Conservation (phyloP, 2,329 filamentous ascomycete genomes). For the Xenoacremonium recifei region DNA sequence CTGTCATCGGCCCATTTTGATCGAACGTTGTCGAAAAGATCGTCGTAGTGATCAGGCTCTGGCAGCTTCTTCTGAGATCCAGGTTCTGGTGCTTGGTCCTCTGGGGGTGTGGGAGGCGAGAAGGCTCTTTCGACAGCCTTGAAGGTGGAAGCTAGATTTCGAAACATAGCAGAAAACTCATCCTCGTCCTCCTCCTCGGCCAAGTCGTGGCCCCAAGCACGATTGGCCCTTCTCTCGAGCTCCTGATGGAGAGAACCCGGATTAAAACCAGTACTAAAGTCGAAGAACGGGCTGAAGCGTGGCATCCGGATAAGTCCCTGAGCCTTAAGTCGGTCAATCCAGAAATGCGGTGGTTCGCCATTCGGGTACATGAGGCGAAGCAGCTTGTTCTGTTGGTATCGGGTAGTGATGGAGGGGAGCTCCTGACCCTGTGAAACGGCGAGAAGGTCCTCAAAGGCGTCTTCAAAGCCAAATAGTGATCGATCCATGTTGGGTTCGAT, state of each 20-base stretch:
- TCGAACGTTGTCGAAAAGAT: slow-evolving; percentile 38
- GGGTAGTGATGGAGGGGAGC: slow-evolving; percentile 38
- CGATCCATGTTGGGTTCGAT: slow-evolving; percentile 35
- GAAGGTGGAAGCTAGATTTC: not conserved
- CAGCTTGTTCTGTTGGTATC: slow-evolving; percentile 35
- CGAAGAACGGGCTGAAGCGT: slow-evolving; percentile 14
- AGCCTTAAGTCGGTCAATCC: slow-evolving; percentile 37
- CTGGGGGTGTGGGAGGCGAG: too few species aligned
- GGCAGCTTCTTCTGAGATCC: slow-evolving; percentile 5
- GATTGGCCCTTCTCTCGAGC: slow-evolving; percentile 26
- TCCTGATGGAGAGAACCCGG: slow-evolving; percentile 31
- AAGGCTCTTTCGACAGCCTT: not conserved
- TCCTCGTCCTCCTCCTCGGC: not conserved
- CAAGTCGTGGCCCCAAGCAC: slow-evolving; percentile 24
- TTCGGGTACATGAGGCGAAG: slow-evolving; percentile 37
- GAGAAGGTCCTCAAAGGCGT: slow-evolving; percentile 59
- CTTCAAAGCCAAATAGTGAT: slow-evolving; percentile 49
- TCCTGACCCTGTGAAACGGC: slow-evolving; percentile 41
- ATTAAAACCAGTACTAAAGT: slow-evolving; percentile 16
- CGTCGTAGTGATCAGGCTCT: slow-evolving; percentile 36
- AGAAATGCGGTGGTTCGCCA: slow-evolving; percentile 42
- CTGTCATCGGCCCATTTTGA: slow-evolving; percentile 10
- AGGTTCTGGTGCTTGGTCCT: too few species aligned
- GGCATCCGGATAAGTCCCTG: slow-evolving; percentile 37
- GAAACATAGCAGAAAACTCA: not conserved